Conservation (phyloP, 176 grass and related monocot species). For the Ananas comosus region DNA sequence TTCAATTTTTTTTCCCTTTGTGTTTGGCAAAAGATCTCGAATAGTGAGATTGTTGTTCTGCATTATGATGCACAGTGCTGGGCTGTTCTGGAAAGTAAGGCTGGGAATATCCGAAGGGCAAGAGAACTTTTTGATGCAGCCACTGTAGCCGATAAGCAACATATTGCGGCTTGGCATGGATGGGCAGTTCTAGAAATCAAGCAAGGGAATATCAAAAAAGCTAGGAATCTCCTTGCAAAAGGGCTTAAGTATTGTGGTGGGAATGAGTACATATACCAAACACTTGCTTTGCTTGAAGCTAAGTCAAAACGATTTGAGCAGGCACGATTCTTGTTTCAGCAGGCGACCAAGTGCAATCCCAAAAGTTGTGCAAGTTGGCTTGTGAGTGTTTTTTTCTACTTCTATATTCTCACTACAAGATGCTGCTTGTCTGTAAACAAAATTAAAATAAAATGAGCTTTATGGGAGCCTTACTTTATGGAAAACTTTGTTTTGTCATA, state of each 20-base stretch:
- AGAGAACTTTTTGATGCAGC: conserved; percentile 95
- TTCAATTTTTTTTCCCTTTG: neutral
- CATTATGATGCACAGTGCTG: conserved; percentile 62
- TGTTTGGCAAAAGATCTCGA: neutral
- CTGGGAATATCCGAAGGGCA: conserved; percentile 69
- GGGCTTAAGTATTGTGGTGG: conserved; percentile 82
- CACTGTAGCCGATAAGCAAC: conserved; percentile 81
- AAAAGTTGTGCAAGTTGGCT: conserved; percentile 99
- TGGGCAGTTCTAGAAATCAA: conserved; percentile 97
- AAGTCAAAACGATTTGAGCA: conserved; percentile 71
- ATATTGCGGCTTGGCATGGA: conserved; percentile 88
- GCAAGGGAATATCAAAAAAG: conserved; percentile 87
- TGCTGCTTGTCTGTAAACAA: neutral
- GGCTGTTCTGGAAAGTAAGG: conserved; percentile 90
- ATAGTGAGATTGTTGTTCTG: conserved; percentile 1
- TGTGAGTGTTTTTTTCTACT: conserved; percentile 53
- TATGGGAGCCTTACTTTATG: neutral
- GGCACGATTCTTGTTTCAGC: conserved; percentile 73
- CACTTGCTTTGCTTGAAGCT: conserved; percentile 92
- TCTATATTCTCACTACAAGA: neutral
- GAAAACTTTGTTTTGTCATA: conserved; percentile 39
- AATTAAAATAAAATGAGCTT: too few relatives aligned
- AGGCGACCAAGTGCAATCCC: conserved; percentile 73
- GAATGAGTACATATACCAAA: conserved; percentile 98
- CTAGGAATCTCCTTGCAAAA: conserved; percentile 87